A percentile compares a stretch with the other conserved stretches of the same genome.
These are phyloP conservation scores for Nannochloropsis salina DNA, from an alignment of 108 stramenopile species.

Conservation along the genomic window DNA sequence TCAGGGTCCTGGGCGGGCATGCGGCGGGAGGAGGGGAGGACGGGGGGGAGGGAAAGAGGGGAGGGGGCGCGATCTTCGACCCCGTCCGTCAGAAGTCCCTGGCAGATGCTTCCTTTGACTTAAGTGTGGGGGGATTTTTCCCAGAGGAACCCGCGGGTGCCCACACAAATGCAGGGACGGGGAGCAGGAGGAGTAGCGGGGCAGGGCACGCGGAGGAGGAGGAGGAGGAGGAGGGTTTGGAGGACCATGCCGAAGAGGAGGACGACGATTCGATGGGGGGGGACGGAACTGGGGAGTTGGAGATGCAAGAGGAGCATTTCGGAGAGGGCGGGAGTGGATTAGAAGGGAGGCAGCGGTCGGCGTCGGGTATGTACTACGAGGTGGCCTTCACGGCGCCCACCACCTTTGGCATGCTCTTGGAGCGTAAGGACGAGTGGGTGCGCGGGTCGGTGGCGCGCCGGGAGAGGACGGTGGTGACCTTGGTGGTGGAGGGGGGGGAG, in stretches of 20 bases:
- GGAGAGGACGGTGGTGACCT: background rate
- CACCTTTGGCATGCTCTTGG: background rate
- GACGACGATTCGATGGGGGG: background rate
- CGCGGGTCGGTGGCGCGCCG: background rate
- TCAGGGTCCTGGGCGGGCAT: background rate
- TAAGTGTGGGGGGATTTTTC: background rate
- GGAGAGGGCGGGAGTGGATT: background rate
- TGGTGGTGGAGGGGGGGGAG: conserved; percentile 2
- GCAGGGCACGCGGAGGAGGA: background rate
- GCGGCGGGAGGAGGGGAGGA: too few species aligned
- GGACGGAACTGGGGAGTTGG: background rate
- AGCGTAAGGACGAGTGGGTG: background rate
- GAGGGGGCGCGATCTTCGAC: background rate
- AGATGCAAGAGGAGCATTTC: background rate
- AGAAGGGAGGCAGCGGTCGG: background rate
- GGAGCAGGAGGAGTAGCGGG: background rate
- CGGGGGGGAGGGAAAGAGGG: background rate
- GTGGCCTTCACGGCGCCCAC: background rate
- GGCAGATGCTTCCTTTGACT: background rate
- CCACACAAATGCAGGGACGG: background rate
- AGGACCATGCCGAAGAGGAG: background rate
- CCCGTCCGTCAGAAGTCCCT: background rate
- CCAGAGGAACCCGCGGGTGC: background rate
- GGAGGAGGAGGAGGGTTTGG: background rate
- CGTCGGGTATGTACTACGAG: background rate